Base-by-base conservation (phyloP, 2,329 filamentous ascomycete species). In the Nigrospora osmanthi region DNA sequence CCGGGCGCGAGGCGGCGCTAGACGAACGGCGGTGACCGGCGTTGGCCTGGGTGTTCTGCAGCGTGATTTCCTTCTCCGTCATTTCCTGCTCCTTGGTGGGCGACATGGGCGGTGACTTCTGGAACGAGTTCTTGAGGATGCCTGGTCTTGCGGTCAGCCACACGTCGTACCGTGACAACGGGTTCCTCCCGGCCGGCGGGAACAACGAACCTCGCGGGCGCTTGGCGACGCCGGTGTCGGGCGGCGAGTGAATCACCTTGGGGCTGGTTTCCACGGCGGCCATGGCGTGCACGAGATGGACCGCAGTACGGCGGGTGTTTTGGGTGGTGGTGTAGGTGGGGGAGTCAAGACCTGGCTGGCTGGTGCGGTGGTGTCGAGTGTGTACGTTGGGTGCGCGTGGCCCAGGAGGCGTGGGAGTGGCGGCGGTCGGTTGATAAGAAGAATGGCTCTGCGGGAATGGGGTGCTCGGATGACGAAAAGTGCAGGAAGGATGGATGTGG, bases 11-110 rank as follows among this genome's bases (percentile, higher is more conserved):
- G 3, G 81, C 76, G 23, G 80, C 80, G 2, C 88, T 91, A 0
- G 87, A 93, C 16, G 87, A 91, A 49, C 88, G 84, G 42, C 88
- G 86, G 53, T 85, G 87, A 32, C 93, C 93, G 38, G 93, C 89
- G 71, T 98, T 98, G 62, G 87, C 81, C 50, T 96, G 80, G 1
- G 93, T 98, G 69, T 98, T 98, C 64, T 90, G 83, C 48, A 97
- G 80, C 4, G 89, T 94, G 56, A 96, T 74, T 61, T 97, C 93
- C 69, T 94, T 93, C 53, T 89, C 84, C 4, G 80, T 80, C 54
- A 81, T 54, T 62, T 80, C 66, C 56, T 72, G 63, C 54, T 71
- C 69, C 55, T 68, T 59, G 11, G 28, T 45, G 12, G 43, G 43
- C 31, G 43, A 45, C 6, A 16, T 30, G 14, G 43, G 36, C 15